Base-by-base conservation (phyloP, 768 basidiomycete genomes). In the Epithele typhae region DNA sequence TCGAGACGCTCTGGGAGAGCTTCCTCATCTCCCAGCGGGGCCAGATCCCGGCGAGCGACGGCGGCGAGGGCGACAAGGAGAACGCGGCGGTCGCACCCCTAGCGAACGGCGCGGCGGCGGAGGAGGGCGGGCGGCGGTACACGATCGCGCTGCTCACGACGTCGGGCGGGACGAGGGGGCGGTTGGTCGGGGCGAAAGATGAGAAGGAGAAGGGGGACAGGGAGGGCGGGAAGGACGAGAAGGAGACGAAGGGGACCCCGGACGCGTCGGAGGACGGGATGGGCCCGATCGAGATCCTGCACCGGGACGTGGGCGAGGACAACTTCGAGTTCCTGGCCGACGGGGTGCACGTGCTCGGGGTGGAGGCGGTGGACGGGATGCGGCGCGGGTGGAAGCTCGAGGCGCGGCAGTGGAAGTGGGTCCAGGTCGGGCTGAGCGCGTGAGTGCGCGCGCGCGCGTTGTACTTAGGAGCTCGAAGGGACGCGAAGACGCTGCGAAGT, bases 381-480 rank as follows among this genome's bases (percentile, higher is more conserved):
- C 51, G 62, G 21, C 57, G 59, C 42, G 64, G 64, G 19, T 66
- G 62, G 64, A 59, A 57, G 45, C 56, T 64, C 3, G 61, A 64
- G 53, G 64, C 61, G 32, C 45, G 48, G 49, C 49, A 51, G 40
- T 64, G 63, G 64, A 49, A 61, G 41, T 60, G 60, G 63, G 58
- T 56, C 22, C 52, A 53, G 44, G 52, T 53, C 24, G 52, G 48
- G 12, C 47, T 53, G 35, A 39, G 44, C 34, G 19, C 38, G 8
- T 52, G 46, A 5, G 39, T 17, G 15, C 39, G 14, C 23, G 17
- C 8, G 19, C 12, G 15, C 18, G 19, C 18, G 5, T 11, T 39
- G 18, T 4, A 11, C 11, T 12, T 8, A 39, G 19, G 9, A 11
- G 15, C 15, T 12, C 37, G 19, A 23, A 9, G 10, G 19, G 18